Base-by-base conservation (phyloP, 2,329 filamentous ascomycete genomes). In the Curvularia spicifera region DNA sequence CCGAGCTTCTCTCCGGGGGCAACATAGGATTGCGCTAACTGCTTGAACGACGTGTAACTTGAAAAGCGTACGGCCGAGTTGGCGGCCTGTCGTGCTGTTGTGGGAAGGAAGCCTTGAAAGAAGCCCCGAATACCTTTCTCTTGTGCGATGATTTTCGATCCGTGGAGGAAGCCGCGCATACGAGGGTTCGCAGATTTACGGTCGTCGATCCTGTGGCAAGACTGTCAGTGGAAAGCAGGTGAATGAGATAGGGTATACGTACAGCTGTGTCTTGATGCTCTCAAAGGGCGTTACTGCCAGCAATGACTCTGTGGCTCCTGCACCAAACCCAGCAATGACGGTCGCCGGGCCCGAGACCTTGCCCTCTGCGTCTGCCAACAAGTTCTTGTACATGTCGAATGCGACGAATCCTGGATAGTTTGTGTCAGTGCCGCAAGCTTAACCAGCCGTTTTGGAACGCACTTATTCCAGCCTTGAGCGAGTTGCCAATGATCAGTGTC, bases 231-330 rank as follows among this genome's bases (percentile, higher is more conserved):
- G 52, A 4, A 15, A 18, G 48, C 10, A 31, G 9, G 15, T 26
- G 10, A 8, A 13, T 56, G 20, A 10, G 29, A 26, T 18, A n/a
- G 35, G 51, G 64, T 15, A 64, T 46, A 29, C 69, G 58, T 49
- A 77, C 85, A 99, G 82, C 68, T 96, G 96, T 50, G 95, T 99
- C 83, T 99, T 99, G 79, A 99, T 97, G 71, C 91, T 96, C 80
- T 99, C 95, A 58, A 96, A 97, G 0, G 95, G 95, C 33, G 95
- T 99, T 33, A 99, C 95, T 10, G 95, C 95, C 3, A 99, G 81
- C 51, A 97, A 80, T 3, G 91, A 96, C 81, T 99, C 95, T 2
- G 94, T 98, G 51, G 96, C 91, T 56, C 95, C 95, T 8, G 95
- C 95, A 58, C 94, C 91, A 73, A 99, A 97, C 3, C 95, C 95